Percentiles rank a stretch among this genome's conserved stretches.
Conservation (phyloP, 2,329 filamentous ascomycete species). For the Colletotrichum ledebouriae region DNA sequence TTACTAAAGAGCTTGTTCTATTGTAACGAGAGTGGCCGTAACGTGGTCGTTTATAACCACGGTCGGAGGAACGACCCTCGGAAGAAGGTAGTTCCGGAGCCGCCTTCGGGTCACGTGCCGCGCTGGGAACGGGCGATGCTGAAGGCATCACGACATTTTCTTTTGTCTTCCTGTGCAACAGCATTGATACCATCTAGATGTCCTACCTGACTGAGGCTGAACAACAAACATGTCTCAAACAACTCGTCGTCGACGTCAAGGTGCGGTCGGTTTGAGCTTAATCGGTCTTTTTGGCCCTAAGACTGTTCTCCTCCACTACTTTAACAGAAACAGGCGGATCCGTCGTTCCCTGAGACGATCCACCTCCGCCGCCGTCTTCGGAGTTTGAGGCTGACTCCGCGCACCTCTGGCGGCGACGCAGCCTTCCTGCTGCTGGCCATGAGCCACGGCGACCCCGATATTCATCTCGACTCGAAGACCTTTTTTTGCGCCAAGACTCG, state of each 20-base stretch:
- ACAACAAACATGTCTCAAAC: background rate
- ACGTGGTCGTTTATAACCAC: too few species aligned
- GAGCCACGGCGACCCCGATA: conserved; percentile 31
- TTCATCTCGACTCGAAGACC: conserved; percentile 9
- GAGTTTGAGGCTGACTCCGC: conserved; percentile 18
- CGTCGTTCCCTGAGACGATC: background rate
- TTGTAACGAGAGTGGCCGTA: too few species aligned
- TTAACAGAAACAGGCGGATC: conserved; percentile 24
- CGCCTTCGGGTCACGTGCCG: too few species aligned
- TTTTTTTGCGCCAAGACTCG: conserved; percentile 18
- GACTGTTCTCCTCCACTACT: conserved; percentile 1
- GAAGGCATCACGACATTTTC: too few species aligned
- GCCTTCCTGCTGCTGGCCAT: conserved; percentile 18
- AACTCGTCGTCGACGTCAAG: background rate
- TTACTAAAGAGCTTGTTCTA: too few species aligned
- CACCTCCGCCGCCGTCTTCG: conserved; percentile 27
- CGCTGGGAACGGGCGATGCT: too few species aligned
- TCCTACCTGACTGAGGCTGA: background rate
- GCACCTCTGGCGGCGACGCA: background rate
- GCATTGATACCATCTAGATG: conserved; percentile 33
- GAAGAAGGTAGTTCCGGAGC: too few species aligned
- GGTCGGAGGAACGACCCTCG: too few species aligned
- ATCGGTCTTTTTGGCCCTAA: background rate
- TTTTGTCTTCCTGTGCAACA: background rate
- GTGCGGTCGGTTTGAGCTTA: conserved; percentile 27